A percentile compares a stretch with the other conserved stretches of the same genome.
These are phyloP conservation scores for Saccharum officinarum DNA, from an alignment of 176 grass and related monocot genomes.

Conservation along the genomic window DNA sequence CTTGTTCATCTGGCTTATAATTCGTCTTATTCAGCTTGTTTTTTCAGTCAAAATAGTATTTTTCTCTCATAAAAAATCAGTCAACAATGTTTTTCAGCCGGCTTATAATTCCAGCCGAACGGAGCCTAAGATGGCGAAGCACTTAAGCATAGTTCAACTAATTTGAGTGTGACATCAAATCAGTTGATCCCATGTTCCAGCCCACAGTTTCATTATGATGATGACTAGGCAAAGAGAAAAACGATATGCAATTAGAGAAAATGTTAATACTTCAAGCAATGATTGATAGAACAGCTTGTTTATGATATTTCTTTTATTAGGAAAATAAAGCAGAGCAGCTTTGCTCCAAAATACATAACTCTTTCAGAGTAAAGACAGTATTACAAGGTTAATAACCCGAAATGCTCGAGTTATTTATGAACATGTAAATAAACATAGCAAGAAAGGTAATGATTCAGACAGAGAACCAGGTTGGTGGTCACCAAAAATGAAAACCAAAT, in stretches of 20 bases:
- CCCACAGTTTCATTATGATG: background rate
- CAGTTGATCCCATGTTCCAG: conserved; percentile 4
- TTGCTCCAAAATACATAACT: background rate
- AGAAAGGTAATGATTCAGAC: background rate
- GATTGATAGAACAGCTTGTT: background rate
- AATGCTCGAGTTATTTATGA: background rate
- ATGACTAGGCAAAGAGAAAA: background rate
- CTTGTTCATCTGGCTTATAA: too few species aligned
- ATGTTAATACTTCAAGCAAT: background rate
- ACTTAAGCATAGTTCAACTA: conserved; percentile 6
- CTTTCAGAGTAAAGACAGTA: background rate
- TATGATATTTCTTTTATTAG: background rate
- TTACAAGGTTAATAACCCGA: background rate
- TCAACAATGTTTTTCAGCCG: too few species aligned
- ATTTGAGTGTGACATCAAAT: conserved; percentile 21
- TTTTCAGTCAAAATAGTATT: too few species aligned
- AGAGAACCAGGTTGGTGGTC: background rate
- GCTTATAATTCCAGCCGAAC: too few species aligned
- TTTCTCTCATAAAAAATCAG: too few species aligned
- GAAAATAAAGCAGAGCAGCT: background rate
- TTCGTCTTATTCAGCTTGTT: too few species aligned
- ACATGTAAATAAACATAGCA: background rate
- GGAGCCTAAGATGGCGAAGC: background rate
- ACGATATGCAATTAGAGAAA: background rate
- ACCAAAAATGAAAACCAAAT: conserved; percentile 2